These are phyloP conservation scores for Phytophthora pseudosyringae DNA, from an alignment of 352 stramenopile genomes.

Conservation along the genomic window DNA sequence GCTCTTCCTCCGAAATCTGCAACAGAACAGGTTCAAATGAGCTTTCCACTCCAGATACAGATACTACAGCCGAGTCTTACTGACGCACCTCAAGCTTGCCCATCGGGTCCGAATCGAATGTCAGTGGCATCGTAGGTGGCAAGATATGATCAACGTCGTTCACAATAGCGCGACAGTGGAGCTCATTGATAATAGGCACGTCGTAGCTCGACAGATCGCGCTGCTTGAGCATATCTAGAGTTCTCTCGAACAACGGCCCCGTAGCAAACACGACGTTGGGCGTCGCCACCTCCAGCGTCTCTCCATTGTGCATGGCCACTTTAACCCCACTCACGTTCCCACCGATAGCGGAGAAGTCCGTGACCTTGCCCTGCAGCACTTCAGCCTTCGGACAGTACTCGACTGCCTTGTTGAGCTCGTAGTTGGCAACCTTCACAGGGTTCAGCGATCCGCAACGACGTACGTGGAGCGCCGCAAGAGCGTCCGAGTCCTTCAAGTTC, in stretches of 20 bases:
- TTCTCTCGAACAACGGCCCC: slow-evolving; percentile 70
- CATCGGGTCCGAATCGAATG: slow-evolving; percentile 77
- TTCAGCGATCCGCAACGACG: slow-evolving; percentile 76
- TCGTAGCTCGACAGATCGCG: slow-evolving; percentile 57
- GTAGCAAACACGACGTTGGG: slow-evolving; percentile 77
- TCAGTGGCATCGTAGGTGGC: slow-evolving; percentile 62
- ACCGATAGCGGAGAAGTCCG: slow-evolving; percentile 55
- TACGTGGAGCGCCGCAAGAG: slow-evolving; percentile 67
- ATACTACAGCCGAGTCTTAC: neutral
- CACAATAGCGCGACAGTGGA: slow-evolving; percentile 74
- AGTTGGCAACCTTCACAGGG: slow-evolving; percentile 72
- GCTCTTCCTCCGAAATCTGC: slow-evolving; percentile 65
- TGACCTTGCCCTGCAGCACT: slow-evolving; percentile 65
- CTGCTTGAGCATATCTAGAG: slow-evolving; percentile 65
- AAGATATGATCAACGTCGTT: slow-evolving; percentile 67
- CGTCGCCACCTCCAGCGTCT: slow-evolving; percentile 63
- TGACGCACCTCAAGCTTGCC: slow-evolving; percentile 59
- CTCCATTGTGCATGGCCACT: slow-evolving; percentile 56
- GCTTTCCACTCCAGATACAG: neutral
- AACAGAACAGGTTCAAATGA: slow-evolving; percentile 1
- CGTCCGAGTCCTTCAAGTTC: slow-evolving; percentile 62
- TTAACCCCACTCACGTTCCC: slow-evolving; percentile 64
- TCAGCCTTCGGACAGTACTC: slow-evolving; percentile 70
- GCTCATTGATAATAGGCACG: slow-evolving; percentile 75
- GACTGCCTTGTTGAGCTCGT: slow-evolving; percentile 66